A percentile compares a stretch with the other conserved stretches of the same genome.
Evolutionary conservation across 495 filamentous ascomycete genomes (phyloP).

Genomic region (Lasiosphaeria ovina): DNA sequence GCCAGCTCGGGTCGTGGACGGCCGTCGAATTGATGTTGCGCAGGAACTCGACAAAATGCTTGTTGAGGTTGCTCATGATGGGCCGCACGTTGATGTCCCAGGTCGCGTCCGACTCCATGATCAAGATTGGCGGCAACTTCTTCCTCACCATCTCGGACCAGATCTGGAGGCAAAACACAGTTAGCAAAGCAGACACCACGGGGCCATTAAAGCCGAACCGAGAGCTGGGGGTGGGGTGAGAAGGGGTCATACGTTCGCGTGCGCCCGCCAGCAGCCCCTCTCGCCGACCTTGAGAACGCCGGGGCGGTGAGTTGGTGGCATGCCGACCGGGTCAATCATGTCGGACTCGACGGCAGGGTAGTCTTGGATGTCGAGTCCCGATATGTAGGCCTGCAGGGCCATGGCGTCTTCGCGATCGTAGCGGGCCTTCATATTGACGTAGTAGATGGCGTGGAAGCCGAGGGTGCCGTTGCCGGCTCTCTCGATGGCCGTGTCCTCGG

Average conservation of each 20-base stretch:
- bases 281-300: slow-evolving; percentile 14
- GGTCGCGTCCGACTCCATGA: slow-evolving; percentile 24
- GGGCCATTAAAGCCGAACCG: background rate
- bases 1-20: slow-evolving; percentile 17
- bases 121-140: slow-evolving; percentile 19
- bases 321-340: slow-evolving; percentile 22
- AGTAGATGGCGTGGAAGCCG: slow-evolving; percentile 22
- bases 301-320: slow-evolving; percentile 24
- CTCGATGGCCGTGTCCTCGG: background rate
- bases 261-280: slow-evolving; percentile 23
- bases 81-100: slow-evolving; percentile 23
- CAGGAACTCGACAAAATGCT: slow-evolving; percentile 21
- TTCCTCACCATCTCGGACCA: slow-evolving; percentile 19
- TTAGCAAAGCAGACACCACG: background rate
- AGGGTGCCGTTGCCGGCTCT: slow-evolving; percentile 23
- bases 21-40: slow-evolving; percentile 20
- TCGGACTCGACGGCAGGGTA: slow-evolving; percentile 22
- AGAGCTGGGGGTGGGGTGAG: too few species aligned
- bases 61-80: slow-evolving; percentile 21
- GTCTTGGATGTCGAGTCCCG: slow-evolving; percentile 19
- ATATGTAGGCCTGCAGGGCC: slow-evolving; percentile 23
- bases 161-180: slow-evolving; percentile 9
- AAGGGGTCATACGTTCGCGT: slow-evolving; percentile 16
- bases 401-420: slow-evolving; percentile 25
- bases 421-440: slow-evolving; percentile 25